Evolutionary conservation across 2,329 filamentous ascomycete species (phyloP).

Genomic region (Fusarium sp.): DNA sequence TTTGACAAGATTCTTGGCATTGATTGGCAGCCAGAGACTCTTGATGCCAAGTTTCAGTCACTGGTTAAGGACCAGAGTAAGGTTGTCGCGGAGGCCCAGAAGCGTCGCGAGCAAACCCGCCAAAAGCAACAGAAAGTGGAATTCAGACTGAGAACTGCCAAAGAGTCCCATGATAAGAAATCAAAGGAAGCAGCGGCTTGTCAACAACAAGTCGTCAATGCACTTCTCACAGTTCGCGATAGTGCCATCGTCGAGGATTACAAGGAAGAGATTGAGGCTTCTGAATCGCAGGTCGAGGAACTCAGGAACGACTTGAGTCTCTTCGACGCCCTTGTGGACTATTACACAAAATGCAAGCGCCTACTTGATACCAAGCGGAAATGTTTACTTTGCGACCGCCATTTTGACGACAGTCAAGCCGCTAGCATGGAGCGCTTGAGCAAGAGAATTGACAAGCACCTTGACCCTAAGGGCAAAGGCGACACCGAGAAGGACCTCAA

Average conservation of each 20-base stretch:
- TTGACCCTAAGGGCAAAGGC: constrained; percentile 71
- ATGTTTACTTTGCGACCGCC: constrained; percentile 80
- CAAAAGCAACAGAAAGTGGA: constrained; percentile 82
- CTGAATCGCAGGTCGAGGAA: constrained; percentile 68
- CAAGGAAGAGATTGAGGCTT: constrained; percentile 60
- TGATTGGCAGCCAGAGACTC: constrained; percentile 74
- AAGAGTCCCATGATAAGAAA: constrained; percentile 73
- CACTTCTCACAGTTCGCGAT: constrained; percentile 58
- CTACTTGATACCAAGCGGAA: constrained; percentile 74
- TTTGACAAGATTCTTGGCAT: constrained; percentile 72
- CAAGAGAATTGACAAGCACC: constrained; percentile 72
- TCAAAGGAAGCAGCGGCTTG: constrained; percentile 70
- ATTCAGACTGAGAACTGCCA: constrained; percentile 74
- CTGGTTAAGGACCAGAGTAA: constrained; percentile 67
- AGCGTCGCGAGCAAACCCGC: constrained; percentile 74
- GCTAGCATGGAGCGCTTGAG: constrained; percentile 71
- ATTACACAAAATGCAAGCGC: constrained; percentile 75
- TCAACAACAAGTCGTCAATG: constrained; percentile 65
- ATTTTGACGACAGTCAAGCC: constrained; percentile 70
- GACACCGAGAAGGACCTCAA: constrained; percentile 72
- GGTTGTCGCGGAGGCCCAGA: constrained; percentile 72
- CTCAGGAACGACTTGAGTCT: constrained; percentile 75
- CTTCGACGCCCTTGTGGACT: constrained; percentile 75
- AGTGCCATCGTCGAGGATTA: constrained; percentile 66
- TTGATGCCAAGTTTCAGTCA: constrained; percentile 78